A percentile compares a stretch with the other conserved stretches of the same genome.
Conservation (phyloP, 164 flowering plant species). For the Macadamia tetraphylla region DNA sequence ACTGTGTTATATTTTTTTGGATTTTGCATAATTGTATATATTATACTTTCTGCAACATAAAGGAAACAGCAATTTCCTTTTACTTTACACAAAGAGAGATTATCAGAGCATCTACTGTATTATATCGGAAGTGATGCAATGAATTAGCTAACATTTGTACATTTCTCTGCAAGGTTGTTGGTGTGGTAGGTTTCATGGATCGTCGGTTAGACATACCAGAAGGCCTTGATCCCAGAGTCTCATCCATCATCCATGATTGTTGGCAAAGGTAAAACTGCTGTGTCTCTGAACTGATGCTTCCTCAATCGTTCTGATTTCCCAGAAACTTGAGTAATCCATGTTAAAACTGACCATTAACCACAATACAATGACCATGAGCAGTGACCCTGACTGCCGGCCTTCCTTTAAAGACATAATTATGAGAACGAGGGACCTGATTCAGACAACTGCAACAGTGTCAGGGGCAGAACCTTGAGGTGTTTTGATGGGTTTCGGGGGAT, state of each 20-base stretch:
- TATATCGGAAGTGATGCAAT: too few species aligned
- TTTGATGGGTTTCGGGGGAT: background rate
- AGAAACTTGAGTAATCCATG: background rate
- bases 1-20: too few species aligned
- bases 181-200: constrained; percentile 87
- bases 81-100: too few species aligned
- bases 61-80: too few species aligned
- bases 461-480: constrained; percentile 4
- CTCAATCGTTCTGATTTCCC: background rate
- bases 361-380: constrained; percentile 19
- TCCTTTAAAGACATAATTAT: constrained; percentile 60
- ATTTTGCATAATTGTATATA: too few species aligned
- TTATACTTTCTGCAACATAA: too few species aligned
- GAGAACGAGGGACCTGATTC: constrained; percentile 33
- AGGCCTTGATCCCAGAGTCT: constrained; percentile 52
- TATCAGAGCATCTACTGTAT: too few species aligned
- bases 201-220: constrained; percentile 80
- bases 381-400: constrained; percentile 57
- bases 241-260: constrained; percentile 64
- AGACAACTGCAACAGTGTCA: constrained; percentile 9
- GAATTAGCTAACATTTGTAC: background rate
- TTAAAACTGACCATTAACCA: background rate
- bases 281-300: background rate
- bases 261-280: constrained; percentile 53
- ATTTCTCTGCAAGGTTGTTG: constrained; percentile 53